Base-by-base conservation (phyloP, 257 asterid genomes). In the Nicotiana undulata region DNA sequence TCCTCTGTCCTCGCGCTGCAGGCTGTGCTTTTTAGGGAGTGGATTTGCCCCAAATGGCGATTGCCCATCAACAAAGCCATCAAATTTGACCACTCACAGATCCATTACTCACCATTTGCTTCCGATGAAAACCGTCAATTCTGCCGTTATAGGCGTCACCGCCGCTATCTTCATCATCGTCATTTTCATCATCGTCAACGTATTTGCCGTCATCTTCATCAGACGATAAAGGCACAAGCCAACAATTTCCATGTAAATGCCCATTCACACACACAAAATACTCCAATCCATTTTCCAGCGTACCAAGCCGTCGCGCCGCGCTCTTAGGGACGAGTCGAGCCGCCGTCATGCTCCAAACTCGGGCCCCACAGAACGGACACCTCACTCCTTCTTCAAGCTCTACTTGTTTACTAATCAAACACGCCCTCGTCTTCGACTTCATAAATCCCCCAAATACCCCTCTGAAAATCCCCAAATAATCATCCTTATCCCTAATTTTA, bases 341-440 rank as follows among this genome's bases (percentile, higher is more conserved):
- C 64, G 92, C 90, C 37, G 93, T 86, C 98, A 93, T 93, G 83
- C 98, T 93, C 98, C 98, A 94, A 18, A 91, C 88, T 1, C 98
- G 85, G n/a, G 90, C 84, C 65, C 93, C 95, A 56, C 97, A 94
- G 37, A 89, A 94, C 12, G 97, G 95, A 49, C 98, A 94, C 68
- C 93, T 64, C 44, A 89, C 53, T 65, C 72, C 81, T 0, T 81
- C 91, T 84, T 90, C 98, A 22, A 92, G 87, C 64, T 80, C 87
- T 63, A 84, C 91, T 66, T 79, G 90, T 80, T 86, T 83, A 40
- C 85, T 24, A 0, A 94, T 85, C 86, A 94, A 59, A 68, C 85
- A 86, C 32, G 91, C 98, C 81, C 96, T 81, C 46, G 98, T 94
- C 89, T 81, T 85, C 34, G 98, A 93, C 81, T 81, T 90, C 79